Percentiles rank a stretch among this genome's conserved stretches.
These are phyloP conservation scores for Fraxinus sp. DNA, from an alignment of 305 asterid species.

Conservation along the genomic window DNA sequence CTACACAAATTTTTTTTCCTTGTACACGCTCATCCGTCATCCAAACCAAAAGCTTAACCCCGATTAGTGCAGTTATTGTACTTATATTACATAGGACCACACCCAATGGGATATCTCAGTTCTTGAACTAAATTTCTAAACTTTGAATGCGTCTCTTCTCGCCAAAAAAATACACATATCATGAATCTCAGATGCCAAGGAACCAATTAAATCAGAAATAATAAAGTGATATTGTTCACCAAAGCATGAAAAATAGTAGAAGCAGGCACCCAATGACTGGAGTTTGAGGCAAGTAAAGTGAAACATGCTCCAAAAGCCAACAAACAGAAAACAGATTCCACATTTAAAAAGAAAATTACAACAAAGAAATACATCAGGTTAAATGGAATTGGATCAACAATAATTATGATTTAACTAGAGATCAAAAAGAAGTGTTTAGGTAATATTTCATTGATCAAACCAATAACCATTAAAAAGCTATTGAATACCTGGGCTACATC, in stretches of 20 bases:
- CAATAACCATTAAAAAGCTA: not conserved
- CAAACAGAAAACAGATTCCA: not conserved
- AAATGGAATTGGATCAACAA: not conserved
- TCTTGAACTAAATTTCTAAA: not conserved
- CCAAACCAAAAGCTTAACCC: not conserved
- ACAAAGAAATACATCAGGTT: not conserved
- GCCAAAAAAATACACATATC: not conserved
- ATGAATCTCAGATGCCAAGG: not conserved
- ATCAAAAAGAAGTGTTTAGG: not conserved
- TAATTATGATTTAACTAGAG: not conserved
- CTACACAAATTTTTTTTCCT: not conserved
- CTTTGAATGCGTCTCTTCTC: not conserved
- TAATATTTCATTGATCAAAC: conserved; percentile 11
- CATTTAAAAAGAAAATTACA: not conserved
- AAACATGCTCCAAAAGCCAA: not conserved
- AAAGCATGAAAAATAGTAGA: not conserved
- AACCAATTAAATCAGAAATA: not conserved
- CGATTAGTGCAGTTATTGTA: not conserved
- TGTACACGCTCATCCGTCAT: not conserved
- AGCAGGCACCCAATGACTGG: not conserved
- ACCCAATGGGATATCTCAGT: not conserved
- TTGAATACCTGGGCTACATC: conserved; percentile 13
- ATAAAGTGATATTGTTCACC: not conserved
- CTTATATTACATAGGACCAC: not conserved
- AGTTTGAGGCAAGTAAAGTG: not conserved